Conservation (phyloP, 129 eudicot species). For the Flaveria linearis region DNA sequence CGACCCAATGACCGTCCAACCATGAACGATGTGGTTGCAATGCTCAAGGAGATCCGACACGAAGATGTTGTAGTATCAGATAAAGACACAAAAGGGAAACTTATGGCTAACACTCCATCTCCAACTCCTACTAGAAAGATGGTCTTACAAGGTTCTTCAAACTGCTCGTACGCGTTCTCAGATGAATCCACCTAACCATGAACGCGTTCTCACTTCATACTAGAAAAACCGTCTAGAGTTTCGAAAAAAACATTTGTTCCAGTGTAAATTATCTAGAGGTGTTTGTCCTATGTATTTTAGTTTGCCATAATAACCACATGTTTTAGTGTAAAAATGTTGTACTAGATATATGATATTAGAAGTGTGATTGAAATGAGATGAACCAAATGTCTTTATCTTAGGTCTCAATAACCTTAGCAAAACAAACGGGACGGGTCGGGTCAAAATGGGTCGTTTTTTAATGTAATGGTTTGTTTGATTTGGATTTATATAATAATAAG, state of each 20-base stretch:
- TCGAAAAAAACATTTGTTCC: neutral
- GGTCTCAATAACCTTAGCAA: no score
- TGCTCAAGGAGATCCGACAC: slow-evolving; percentile 83
- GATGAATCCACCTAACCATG: slow-evolving; percentile 73
- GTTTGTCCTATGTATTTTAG: slow-evolving; percentile 25
- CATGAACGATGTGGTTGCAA: slow-evolving; percentile 96
- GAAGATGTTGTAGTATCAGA: slow-evolving; percentile 55
- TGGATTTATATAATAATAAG: slow-evolving; percentile 45
- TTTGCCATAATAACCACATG: slow-evolving; percentile 11
- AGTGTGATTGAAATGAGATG: slow-evolving; percentile 31
- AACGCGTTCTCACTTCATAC: neutral
- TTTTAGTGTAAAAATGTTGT: slow-evolving; percentile 22
- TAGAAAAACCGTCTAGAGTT: neutral
- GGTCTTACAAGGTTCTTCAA: slow-evolving; percentile 68
- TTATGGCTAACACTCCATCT: slow-evolving; percentile 40
- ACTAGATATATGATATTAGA: neutral
- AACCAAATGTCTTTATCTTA: no score
- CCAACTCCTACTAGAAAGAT: slow-evolving; percentile 48
- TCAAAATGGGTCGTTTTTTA: no score
- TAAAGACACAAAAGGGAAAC: slow-evolving; percentile 49
- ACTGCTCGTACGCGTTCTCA: slow-evolving; percentile 84
- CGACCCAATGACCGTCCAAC: slow-evolving; percentile 82
- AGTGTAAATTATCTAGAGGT: slow-evolving; percentile 3
- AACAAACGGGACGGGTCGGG: no score
- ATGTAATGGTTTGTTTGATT: slow-evolving; percentile 23